phyloP scores from a whole-genome alignment of 768 basidiomycete species.

The Saitozyma podzolica region DNA sequence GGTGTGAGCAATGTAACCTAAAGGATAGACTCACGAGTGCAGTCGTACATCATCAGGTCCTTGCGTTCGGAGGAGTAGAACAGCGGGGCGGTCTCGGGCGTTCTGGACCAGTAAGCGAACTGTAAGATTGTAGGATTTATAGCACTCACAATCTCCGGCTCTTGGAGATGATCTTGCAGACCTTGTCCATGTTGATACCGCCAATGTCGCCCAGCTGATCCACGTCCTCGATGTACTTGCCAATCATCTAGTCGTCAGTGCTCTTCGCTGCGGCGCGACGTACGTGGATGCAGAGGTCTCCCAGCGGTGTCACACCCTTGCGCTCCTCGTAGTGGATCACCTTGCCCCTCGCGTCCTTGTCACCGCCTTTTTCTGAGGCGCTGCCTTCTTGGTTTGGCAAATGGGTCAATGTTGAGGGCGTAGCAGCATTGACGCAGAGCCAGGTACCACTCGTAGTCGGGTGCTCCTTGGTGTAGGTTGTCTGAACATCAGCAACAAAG shows the following conservation, averaged over 20 bases:
- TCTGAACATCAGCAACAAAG: constrained; percentile 58
- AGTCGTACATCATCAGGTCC: constrained; percentile 76
- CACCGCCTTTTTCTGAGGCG: constrained; percentile 52
- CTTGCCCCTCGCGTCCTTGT: constrained; percentile 67
- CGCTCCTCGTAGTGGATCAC: constrained; percentile 65
- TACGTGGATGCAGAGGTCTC: constrained; percentile 74
- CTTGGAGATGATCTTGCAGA: constrained; percentile 77
- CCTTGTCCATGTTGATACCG: constrained; percentile 74
- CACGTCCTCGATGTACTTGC: constrained; percentile 82
- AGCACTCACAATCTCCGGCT: constrained; percentile 73
- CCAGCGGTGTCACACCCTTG: constrained; percentile 67
- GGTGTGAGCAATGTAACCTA: background rate
- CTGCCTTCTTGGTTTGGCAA: constrained; percentile 65
- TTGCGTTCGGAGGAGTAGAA: constrained; percentile 77
- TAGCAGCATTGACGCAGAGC: constrained; percentile 85
- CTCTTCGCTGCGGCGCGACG: no score
- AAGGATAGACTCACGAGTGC: constrained; percentile 68
- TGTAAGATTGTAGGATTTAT: constrained; percentile 2
- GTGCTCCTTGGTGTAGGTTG: constrained; percentile 71
- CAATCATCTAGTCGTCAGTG: constrained; percentile 58
- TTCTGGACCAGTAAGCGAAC: constrained; percentile 57
- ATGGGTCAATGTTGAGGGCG: constrained; percentile 73
- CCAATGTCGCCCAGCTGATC: constrained; percentile 75
- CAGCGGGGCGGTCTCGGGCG: constrained; percentile 71
- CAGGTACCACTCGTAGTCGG: constrained; percentile 71